Conservation (phyloP, 2,329 filamentous ascomycete genomes). For the Capronia coronata region DNA sequence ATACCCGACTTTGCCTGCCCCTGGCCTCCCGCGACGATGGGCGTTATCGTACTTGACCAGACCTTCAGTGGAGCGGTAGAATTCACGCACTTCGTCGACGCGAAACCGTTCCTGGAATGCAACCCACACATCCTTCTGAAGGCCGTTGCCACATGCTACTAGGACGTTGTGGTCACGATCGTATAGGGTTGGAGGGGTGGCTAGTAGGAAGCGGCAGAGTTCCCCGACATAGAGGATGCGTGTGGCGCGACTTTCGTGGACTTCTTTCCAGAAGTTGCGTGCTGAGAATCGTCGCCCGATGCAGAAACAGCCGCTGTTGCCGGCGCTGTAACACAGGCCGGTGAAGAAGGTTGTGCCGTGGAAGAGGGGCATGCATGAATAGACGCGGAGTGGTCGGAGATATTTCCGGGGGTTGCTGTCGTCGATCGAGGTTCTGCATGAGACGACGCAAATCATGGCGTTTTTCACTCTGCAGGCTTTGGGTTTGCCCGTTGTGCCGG, state of each 20-base stretch:
- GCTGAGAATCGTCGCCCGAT: constrained; percentile 34
- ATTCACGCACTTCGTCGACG: constrained; percentile 56
- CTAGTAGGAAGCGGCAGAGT: constrained; percentile 44
- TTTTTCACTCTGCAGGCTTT: constrained; percentile 29
- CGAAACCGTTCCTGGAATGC: constrained; percentile 37
- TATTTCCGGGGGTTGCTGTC: constrained; percentile 37
- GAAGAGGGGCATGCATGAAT: constrained; percentile 45
- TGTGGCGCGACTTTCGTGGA: constrained; percentile 41
- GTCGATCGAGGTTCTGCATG: constrained; percentile 31
- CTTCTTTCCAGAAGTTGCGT: constrained; percentile 23
- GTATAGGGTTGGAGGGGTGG: constrained; percentile 38
- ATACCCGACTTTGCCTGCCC: constrained; percentile 45
- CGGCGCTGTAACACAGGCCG: constrained; percentile 38
- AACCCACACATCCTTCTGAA: constrained; percentile 45
- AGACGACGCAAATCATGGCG: constrained; percentile 35
- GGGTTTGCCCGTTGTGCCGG: constrained; percentile 37
- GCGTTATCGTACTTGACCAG: constrained; percentile 57
- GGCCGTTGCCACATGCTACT: constrained; percentile 43
- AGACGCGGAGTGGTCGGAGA: constrained; percentile 39
- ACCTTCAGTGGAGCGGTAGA: constrained; percentile 72
- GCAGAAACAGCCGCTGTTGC: constrained; percentile 39
- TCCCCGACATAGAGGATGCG: constrained; percentile 53
- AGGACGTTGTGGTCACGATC: constrained; percentile 42
- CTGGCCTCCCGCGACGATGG: constrained; percentile 59
- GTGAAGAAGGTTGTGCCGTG: constrained; percentile 46